phyloP scores from a whole-genome alignment of 1,284 basidiomycete genomes.

The Ceratobasidium sp. region DNA sequence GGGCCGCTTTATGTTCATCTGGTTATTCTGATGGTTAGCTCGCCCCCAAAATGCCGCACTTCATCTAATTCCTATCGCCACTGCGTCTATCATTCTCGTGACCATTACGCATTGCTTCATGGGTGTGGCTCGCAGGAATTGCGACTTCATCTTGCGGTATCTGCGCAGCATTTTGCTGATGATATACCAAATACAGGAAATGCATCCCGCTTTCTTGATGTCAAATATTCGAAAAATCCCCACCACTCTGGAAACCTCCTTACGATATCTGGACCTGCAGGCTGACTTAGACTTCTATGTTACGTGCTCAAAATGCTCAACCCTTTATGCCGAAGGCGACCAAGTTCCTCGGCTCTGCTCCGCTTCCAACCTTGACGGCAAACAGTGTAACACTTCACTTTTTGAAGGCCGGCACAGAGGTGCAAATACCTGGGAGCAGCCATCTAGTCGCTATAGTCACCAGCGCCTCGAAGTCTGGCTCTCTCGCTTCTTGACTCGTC shows the following conservation, averaged over 20 bases:
- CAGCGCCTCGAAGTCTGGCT: constrained; percentile 28
- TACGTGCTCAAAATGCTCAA: constrained; percentile 17
- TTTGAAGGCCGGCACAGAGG: neutral
- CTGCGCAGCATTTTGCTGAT: neutral
- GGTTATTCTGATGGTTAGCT: too few species aligned
- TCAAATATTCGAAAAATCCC: neutral
- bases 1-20: too few species aligned
- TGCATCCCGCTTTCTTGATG: neutral
- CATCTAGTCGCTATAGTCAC: constrained; percentile 1
- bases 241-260: neutral
- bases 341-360: neutral
- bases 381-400: neutral
- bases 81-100: neutral
- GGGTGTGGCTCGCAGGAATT: neutral
- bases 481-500: neutral
- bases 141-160: neutral
- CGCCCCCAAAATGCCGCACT: neutral
- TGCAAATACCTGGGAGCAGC: neutral
- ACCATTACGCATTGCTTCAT: constrained; percentile 7
- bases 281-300: neutral
- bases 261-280: neutral
- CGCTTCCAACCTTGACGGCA: too few species aligned
- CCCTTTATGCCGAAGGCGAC: constrained; percentile 2
- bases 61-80: neutral
- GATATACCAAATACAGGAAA: neutral